phyloP scores from a whole-genome alignment of 176 grass and related monocot species.

The Microstegium vimineum region DNA sequence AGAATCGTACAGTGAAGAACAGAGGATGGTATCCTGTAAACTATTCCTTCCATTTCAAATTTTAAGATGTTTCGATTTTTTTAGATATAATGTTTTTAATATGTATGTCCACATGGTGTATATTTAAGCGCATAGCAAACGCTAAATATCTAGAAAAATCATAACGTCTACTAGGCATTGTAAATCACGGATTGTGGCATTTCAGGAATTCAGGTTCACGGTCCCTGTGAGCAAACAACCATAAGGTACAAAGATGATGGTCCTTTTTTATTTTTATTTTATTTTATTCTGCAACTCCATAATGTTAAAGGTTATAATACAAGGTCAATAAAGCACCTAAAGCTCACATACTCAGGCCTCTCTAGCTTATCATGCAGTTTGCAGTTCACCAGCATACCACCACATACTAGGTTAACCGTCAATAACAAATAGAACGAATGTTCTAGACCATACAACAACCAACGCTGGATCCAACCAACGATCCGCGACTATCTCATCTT shows the following conservation, averaged over 20 bases:
- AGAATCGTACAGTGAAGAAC: not conserved
- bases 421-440: slow-evolving; percentile 56
- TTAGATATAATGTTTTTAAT: too few relatives aligned
- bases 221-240: too few relatives aligned
- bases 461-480: slow-evolving; percentile 18
- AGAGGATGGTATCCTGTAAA: not conserved
- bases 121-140: too few relatives aligned
- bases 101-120: too few relatives aligned
- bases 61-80: too few relatives aligned
- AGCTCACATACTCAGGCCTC: slow-evolving; percentile 33
- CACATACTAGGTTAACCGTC: slow-evolving; percentile 43
- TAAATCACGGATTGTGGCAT: not conserved
- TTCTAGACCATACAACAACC: slow-evolving; percentile 42
- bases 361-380: slow-evolving; percentile 37
- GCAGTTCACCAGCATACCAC: slow-evolving; percentile 34
- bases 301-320: too few relatives aligned
- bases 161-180: not conserved
- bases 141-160: too few relatives aligned
- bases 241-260: not conserved
- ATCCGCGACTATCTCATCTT: slow-evolving; percentile 15
- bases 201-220: not conserved
- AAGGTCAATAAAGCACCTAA: slow-evolving; percentile 34
- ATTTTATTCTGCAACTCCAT: not conserved
- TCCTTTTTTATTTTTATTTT: slow-evolving; percentile 27
- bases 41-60: too few relatives aligned